Evolutionary conservation across 1,139 yeast species (phyloP), one percentile per base, ranked within the genome.

Genomic region (Yamadazyma sp.): DNA sequence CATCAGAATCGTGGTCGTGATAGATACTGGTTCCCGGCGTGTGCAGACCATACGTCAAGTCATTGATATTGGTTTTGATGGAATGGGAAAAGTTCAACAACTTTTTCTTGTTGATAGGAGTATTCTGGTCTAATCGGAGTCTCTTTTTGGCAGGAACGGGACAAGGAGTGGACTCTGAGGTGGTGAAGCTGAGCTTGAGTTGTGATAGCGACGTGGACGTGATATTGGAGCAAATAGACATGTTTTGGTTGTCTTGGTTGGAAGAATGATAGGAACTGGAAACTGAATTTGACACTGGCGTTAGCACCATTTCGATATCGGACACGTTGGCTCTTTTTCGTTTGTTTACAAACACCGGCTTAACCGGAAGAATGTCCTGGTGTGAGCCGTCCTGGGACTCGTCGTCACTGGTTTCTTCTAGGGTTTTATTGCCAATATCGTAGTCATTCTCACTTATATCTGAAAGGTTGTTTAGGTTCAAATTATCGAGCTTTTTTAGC

Each of bases 121-220:
- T 49, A 14, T 31, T 27, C 15, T 37, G 41, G 21, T 42, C 43
- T 25, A 58, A 59, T 41, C 57, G 57, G 29, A 61, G 45, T 38
- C 53, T 58, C 48, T 62, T 62, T 33, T 66, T 50, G 15, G 57
- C 51, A 10, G 67, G 66, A 22, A 59, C 60, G 6, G 69, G 69
- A 44, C 69, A 63, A 5, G 69, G 69, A 1, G 69, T 63, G 1
- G 67, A 57, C 43, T 63, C 68, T 25, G 61, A 56, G 25, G 49
- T 57, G 16, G 61, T 48, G 32, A 58, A 61, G 37, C 64, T 59
- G 15, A 59, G 33, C 35, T 61, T 60, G 32, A 54, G 43, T 21
- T 48, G 46, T n/a, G 42, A 33, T 27, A 46, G 24, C 6, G 50
- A 44, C 10, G 44, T 42, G 3, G 49, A 45, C 3, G 48, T 42